Conservation (phyloP, 73 alveolate species). For the Paramecium biaurelia region DNA sequence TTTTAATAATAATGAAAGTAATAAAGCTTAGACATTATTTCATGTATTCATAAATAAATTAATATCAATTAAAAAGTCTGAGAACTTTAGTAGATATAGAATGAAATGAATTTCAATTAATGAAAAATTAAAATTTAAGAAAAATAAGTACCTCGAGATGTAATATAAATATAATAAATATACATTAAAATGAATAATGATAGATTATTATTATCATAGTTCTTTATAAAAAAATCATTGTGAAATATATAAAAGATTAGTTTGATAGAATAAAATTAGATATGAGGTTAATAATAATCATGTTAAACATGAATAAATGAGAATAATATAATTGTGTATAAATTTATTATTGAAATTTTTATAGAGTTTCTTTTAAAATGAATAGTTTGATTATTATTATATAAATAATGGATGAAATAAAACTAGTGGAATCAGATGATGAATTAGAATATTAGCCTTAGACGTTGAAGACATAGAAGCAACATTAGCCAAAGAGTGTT, state of each 20-base stretch:
- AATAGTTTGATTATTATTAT: background rate
- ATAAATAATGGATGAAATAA: constrained; percentile 25
- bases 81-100: too few species aligned
- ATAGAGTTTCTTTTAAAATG: background rate
- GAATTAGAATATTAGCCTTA: background rate
- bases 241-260: too few species aligned
- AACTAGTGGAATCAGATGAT: constrained; percentile 38
- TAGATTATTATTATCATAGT: background rate
- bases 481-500: background rate
- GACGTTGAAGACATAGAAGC: background rate
- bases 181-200: background rate
- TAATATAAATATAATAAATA: too few species aligned
- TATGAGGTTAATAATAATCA: background rate
- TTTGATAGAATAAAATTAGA: too few species aligned
- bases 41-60: too few species aligned
- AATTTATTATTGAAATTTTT: background rate
- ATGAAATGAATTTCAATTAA: too few species aligned
- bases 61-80: too few species aligned
- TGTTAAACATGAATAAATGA: too few species aligned
- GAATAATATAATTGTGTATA: background rate
- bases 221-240: background rate
- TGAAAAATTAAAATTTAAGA: background rate
- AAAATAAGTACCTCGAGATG: background rate
- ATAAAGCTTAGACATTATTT: background rate
- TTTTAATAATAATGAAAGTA: background rate